Percentiles rank a stretch among this genome's conserved stretches.
Evolutionary conservation across 352 stramenopile species (phyloP).

Genomic region (Hyaloperonospora arabidopsidis): DNA sequence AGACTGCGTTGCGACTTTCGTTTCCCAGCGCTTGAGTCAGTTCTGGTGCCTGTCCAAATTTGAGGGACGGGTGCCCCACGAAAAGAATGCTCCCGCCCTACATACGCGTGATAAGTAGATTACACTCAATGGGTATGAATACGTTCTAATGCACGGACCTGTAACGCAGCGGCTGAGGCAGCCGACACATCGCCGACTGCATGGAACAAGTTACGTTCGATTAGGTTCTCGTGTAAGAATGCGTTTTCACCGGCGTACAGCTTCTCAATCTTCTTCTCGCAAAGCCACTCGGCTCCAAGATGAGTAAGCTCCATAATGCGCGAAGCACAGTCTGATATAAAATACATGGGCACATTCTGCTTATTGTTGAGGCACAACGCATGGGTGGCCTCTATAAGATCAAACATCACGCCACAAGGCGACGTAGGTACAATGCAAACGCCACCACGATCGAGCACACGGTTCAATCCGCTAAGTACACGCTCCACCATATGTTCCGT

Average conservation of each 20-base stretch:
- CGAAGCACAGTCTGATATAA: constrained; percentile 50
- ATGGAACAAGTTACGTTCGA: constrained; percentile 45
- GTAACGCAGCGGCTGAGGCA: constrained; percentile 38
- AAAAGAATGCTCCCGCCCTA: constrained; percentile 75
- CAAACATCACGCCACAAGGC: constrained; percentile 62
- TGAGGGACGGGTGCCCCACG: constrained; percentile 55
- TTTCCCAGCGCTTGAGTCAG: constrained; percentile 51
- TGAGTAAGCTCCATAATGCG: constrained; percentile 48
- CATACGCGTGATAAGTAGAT: constrained; percentile 2
- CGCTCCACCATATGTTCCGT: constrained; percentile 68
- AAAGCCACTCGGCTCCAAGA: constrained; percentile 68
- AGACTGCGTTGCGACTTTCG: constrained; percentile 55
- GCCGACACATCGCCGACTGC: constrained; percentile 36
- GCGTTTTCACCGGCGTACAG: constrained; percentile 62
- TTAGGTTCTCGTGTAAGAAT: constrained; percentile 55
- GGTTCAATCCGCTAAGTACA: constrained; percentile 46
- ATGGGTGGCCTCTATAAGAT: constrained; percentile 71
- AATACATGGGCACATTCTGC: constrained; percentile 50
- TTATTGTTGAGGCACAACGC: constrained; percentile 38
- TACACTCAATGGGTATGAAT: background rate
- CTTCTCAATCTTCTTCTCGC: constrained; percentile 77
- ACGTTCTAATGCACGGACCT: constrained; percentile 30
- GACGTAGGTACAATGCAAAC: constrained; percentile 58
- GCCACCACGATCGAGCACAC: constrained; percentile 56
- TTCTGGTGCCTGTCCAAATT: constrained; percentile 43